Percentiles rank a stretch among this genome's conserved stretches.
Conservation (phyloP, 805 yeast genomes). For the Metschnikowia arizonensis region DNA sequence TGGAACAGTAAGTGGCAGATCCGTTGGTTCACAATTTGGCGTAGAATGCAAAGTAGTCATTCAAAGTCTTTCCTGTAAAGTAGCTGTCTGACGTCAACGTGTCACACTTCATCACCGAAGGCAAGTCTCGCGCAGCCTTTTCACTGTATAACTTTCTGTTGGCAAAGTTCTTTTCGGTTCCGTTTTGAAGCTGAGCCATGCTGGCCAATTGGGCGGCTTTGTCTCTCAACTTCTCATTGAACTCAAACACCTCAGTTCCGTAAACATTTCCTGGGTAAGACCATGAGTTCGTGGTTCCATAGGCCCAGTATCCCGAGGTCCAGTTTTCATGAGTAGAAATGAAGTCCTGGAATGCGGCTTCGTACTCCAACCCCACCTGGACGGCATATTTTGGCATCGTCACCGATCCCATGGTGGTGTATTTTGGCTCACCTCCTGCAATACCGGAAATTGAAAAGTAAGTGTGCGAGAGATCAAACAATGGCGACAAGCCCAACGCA, state of each 20-base stretch:
- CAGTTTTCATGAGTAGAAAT: conserved; percentile 40
- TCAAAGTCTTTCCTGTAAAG: conserved; percentile 52
- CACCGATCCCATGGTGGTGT: conserved; percentile 56
- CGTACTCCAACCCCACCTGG: conserved; percentile 57
- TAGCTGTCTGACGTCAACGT: conserved; percentile 57
- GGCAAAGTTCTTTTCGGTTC: conserved; percentile 40
- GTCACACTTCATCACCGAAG: conserved; percentile 52
- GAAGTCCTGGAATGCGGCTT: conserved; percentile 44
- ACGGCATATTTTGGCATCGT: conserved; percentile 59
- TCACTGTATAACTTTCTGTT: conserved; percentile 48
- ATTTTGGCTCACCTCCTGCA: conserved; percentile 57
- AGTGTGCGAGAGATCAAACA: conserved; percentile 55
- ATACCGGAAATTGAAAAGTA: conserved; percentile 64
- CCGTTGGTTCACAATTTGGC: conserved; percentile 53
- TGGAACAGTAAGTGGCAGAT: conserved; percentile 53
- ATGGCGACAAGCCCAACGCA: conserved; percentile 50
- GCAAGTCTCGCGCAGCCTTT: conserved; percentile 48
- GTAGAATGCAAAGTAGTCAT: conserved; percentile 46
- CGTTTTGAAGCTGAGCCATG: conserved; percentile 41
- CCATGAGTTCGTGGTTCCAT: conserved; percentile 47
- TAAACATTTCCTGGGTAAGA: conserved; percentile 52
- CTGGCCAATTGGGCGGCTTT: conserved; percentile 52
- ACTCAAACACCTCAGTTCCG: conserved; percentile 63
- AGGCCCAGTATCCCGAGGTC: conserved; percentile 58
- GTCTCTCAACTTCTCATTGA: conserved; percentile 56